Conservation (phyloP, 805 yeast genomes). For the Debaryomyces prosopidis region DNA sequence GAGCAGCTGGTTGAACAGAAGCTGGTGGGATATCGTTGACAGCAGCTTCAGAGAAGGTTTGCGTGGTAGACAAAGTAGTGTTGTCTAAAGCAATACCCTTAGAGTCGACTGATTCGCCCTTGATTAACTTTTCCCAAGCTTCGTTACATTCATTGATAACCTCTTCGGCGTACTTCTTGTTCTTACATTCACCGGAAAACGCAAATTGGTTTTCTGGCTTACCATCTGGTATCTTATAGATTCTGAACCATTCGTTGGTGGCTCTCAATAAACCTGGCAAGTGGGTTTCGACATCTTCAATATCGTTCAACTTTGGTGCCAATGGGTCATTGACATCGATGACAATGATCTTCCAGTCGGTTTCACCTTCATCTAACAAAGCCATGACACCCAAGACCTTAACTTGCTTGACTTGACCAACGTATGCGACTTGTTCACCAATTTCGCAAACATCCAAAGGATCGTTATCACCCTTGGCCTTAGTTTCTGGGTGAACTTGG, state of each 20-base stretch:
- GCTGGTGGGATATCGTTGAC: constrained; percentile 66
- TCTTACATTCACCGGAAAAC: constrained; percentile 65
- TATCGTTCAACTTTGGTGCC: constrained; percentile 57
- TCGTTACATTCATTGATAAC: constrained; percentile 63
- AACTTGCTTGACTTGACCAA: constrained; percentile 59
- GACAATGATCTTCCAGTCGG: constrained; percentile 90
- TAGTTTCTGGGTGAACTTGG: constrained; percentile 62
- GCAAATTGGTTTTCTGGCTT: constrained; percentile 77
- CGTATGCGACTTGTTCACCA: constrained; percentile 46
- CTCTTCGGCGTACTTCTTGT: constrained; percentile 56
- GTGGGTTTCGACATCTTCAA: constrained; percentile 64
- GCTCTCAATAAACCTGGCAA: constrained; percentile 73
- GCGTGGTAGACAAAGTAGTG: constrained; percentile 63
- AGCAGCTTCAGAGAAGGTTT: constrained; percentile 48
- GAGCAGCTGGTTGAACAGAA: constrained; percentile 76
- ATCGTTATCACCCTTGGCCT: constrained; percentile 82
- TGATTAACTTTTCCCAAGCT: constrained; percentile 65
- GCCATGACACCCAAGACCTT: constrained; percentile 78
- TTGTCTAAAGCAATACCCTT: constrained; percentile 72
- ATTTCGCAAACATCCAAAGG: constrained; percentile 74
- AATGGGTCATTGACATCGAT: constrained; percentile 68
- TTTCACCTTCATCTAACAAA: constrained; percentile 88
- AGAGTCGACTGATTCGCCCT: constrained; percentile 37
- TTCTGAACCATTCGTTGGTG: constrained; percentile 77
- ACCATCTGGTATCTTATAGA: constrained; percentile 81